Base-by-base conservation (phyloP, 1,139 yeast species). In the Wickerhamiella pararugosa region DNA sequence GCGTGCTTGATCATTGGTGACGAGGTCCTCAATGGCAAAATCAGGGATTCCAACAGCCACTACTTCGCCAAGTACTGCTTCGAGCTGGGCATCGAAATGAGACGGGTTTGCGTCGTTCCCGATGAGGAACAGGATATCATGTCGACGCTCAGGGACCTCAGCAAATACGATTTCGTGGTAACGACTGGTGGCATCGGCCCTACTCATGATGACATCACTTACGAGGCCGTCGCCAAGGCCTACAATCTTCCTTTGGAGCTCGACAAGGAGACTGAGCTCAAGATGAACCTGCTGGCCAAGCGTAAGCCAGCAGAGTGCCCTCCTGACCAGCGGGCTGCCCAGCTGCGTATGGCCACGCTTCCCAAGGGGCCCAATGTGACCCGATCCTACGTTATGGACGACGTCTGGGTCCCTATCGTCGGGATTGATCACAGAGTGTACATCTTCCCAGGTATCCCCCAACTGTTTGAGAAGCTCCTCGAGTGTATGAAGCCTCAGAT, bases 121-220 rank as follows among this genome's bases (percentile, higher is more conserved):
- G 94, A 84, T 59, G 84, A 79, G 35, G 71, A 70, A 46, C 56
- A 61, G 1, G 92, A 80, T 47, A 83, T 84, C 40, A 62, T 68
- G 2, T 67, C 67, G 8, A 70, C 79, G 1, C 60, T 81, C 29
- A 58, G 59, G 30, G 56, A 66, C 5, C 62, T 81, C 46, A 61
- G 70, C 29, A 64, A 70, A 38, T 76, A 76, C 51, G 90, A 81
- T 53, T 70, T 83, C 43, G 70, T 83, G 5, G 70, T 82, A 11
- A 82, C 94, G 1, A 73, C 84, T 11, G 94, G 95, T 1, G 84
- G 69, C 7, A 80, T 84, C 48, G 95, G 95, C 0, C 82, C 93
- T 3, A 84, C 94, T 0, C 94, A 83, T 53, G 94, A 83, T 56
- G 95, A 83, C 57, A 78, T 83, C 45, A 82, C 94, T 0, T 83